Percentiles rank a stretch among this genome's conserved stretches.
Conservation (phyloP, 768 basidiomycete species). For the Tephrocybe rancida region DNA sequence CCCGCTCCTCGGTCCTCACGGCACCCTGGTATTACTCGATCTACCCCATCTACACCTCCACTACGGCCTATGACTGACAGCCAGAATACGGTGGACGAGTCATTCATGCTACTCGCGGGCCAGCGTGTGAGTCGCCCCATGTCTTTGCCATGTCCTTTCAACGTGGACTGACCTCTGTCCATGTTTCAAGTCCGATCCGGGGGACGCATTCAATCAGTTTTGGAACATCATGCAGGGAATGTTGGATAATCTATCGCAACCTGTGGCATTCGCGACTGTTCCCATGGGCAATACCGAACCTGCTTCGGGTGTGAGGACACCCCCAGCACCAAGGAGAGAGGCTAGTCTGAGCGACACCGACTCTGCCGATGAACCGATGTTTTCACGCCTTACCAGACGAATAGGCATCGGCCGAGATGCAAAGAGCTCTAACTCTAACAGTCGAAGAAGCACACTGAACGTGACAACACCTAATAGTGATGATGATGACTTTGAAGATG, state of each 20-base stretch:
- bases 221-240: constrained; percentile 89
- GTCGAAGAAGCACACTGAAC: constrained; percentile 16
- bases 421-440: constrained; percentile 15
- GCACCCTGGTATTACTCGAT: constrained; percentile 33
- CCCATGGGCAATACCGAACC: constrained; percentile 58
- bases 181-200: constrained; percentile 65
- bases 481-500: constrained; percentile 64
- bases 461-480: constrained; percentile 24
- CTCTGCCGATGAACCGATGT: constrained; percentile 58
- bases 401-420: constrained; percentile 45
- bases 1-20: constrained; percentile 29
- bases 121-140: constrained; percentile 58
- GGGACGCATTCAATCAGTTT: constrained; percentile 87
- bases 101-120: constrained; percentile 82
- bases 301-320: constrained; percentile 25
- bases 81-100: constrained; percentile 76
- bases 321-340: constrained; percentile 40
- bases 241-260: constrained; percentile 84
- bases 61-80: constrained; percentile 53
- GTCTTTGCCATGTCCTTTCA: constrained; percentile 8
- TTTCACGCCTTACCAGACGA: constrained; percentile 55
- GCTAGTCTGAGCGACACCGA: constrained; percentile 67
- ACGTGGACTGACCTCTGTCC: constrained; percentile 5
- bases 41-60: constrained; percentile 50
- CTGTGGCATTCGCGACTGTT: constrained; percentile 81